phyloP scores from a whole-genome alignment of 768 basidiomycete genomes.

The Suillus weaverae region DNA sequence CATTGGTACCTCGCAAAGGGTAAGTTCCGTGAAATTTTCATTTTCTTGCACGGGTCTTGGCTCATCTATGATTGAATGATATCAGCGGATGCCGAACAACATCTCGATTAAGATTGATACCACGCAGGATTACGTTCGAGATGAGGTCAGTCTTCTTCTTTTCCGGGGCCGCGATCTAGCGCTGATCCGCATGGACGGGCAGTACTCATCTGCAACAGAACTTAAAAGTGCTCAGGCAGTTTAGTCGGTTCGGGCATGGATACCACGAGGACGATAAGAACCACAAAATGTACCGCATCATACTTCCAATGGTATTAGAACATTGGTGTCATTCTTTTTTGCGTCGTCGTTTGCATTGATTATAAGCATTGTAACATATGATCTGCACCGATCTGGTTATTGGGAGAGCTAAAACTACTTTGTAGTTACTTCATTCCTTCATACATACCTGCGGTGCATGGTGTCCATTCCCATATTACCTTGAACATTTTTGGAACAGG shows the following conservation, averaged over 20 bases:
- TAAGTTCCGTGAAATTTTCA: neutral
- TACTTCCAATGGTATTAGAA: conserved; percentile 2
- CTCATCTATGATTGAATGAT: neutral
- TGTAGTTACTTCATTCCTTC: neutral
- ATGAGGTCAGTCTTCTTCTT: conserved; percentile 28
- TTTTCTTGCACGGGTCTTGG: neutral
- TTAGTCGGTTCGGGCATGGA: neutral
- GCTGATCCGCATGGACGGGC: conserved; percentile 1
- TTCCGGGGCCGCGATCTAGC: neutral
- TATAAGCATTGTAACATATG: conserved; percentile 12
- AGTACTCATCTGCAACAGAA: conserved; percentile 5
- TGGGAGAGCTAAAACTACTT: neutral
- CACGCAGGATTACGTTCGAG: conserved; percentile 49
- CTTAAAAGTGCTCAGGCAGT: conserved; percentile 3
- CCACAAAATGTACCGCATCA: conserved; percentile 4
- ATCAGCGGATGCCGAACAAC: conserved; percentile 38
- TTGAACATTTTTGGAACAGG: neutral
- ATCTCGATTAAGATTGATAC: conserved; percentile 70
- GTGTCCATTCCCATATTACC: neutral
- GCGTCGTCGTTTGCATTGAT: conserved; percentile 4
- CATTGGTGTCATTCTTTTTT: conserved; percentile 10
- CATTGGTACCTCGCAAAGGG: conserved; percentile 14
- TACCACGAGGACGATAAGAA: conserved; percentile 3
- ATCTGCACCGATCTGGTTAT: conserved; percentile 3
- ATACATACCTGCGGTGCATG: conserved; percentile 2